Conservation (phyloP, 2,329 filamentous ascomycete genomes). For the Aureobasidium melanogenum region DNA sequence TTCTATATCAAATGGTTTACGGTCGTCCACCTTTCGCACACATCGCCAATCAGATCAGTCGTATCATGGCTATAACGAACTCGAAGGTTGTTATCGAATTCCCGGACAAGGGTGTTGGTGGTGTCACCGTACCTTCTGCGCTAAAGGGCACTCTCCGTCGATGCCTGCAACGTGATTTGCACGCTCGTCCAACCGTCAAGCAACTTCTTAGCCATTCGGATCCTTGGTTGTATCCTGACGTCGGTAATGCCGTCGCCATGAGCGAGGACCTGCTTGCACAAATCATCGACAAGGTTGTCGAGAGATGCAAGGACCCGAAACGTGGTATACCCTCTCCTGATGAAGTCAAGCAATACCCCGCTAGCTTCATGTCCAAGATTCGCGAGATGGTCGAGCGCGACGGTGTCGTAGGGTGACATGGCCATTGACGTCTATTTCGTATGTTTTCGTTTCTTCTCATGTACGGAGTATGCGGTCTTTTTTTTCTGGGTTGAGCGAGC, state of each 20-base stretch:
- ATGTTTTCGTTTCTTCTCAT: neutral
- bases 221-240: conserved; percentile 50
- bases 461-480: neutral
- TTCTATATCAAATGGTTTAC: conserved; percentile 96
- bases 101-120: conserved; percentile 60
- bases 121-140: conserved; percentile 44
- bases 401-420: conserved; percentile 2
- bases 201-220: conserved; percentile 49
- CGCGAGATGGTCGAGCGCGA: conserved; percentile 30
- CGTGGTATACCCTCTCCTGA: conserved; percentile 48
- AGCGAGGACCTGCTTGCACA: conserved; percentile 51
- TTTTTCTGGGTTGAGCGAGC: neutral
- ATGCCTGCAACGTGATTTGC: conserved; percentile 51
- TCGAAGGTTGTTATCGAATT: conserved; percentile 66
- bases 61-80: conserved; percentile 80
- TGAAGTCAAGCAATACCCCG: conserved; percentile 41
- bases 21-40: conserved; percentile 93
- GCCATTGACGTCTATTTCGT: neutral
- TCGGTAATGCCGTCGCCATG: conserved; percentile 37
- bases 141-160: conserved; percentile 47
- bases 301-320: conserved; percentile 45
- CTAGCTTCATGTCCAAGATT: conserved; percentile 40
- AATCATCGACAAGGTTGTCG: conserved; percentile 51
- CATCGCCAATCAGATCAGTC: conserved; percentile 75
- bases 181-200: conserved; percentile 46